Base-by-base conservation (phyloP, 1,284 basidiomycete genomes). In the Ceratorhiza oryzae-sativae region DNA sequence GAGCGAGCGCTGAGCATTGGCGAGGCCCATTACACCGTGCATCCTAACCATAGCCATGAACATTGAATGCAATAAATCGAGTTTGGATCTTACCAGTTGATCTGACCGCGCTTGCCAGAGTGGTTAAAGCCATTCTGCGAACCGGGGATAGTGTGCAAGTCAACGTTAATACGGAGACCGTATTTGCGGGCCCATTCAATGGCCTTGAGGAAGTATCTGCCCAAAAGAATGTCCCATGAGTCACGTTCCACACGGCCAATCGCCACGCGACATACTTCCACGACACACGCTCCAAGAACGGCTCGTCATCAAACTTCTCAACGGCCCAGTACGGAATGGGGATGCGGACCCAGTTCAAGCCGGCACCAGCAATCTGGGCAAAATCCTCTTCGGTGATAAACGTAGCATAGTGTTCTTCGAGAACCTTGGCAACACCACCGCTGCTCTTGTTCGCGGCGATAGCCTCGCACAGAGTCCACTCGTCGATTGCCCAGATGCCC, bases 1-100 rank as follows among this genome's bases (percentile, higher is more conserved):
- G 70, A 97, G 85, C 23, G 91, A 86, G 23, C 96, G 89, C 78
- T 97, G 92, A 42, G 93, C 95, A 76, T 97, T 97, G 72, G 92
- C 83, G 59, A 85, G 76, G 36, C 85, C 85, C 82, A 84, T 86
- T 25, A 80, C 79, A 53, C 84, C 84, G 87, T 80, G 79, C 74
- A 86, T 76, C 79, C 82, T 84, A 77, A 76, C n/a, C n/a, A 5
- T 74, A 56, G 8, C 23, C 8, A 20, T 39, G 23, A 67, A 51
- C 63, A 30, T 13, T 45, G 18, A 51, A 9, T 15, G 34, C 27
- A n/a, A 18, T 36, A 39, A 39, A 39, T 39, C 36, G 13, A 39
- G 36, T 13, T 39, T 39, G 36, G 13, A 39, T 39, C 82, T 55
- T 51, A 59, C 71, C 72, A 72, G 67, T 73, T 72, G 39, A 51